phyloP scores from a whole-genome alignment of 495 filamentous ascomycete species.

The Endocarpon pusillum region DNA sequence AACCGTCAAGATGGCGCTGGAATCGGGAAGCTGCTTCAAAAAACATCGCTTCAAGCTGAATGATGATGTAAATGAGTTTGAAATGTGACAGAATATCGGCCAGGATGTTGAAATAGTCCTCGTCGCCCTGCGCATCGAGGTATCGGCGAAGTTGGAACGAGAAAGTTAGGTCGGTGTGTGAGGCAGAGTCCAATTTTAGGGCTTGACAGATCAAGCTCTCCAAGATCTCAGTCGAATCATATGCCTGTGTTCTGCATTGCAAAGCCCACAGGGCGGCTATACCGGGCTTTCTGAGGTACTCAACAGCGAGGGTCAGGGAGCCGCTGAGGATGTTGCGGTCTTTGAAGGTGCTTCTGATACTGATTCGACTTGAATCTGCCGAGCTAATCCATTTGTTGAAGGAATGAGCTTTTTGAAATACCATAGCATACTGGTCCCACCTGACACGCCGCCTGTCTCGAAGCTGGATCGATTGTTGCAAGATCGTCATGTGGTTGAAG shows the following conservation, averaged over 20 bases:
- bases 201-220: not conserved
- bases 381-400: too few species aligned
- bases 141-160: slow-evolving; percentile 1
- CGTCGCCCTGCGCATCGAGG: not conserved
- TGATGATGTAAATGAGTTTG: not conserved
- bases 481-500: too few species aligned
- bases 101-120: not conserved
- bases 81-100: not conserved
- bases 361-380: too few species aligned
- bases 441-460: too few species aligned
- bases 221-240: not conserved
- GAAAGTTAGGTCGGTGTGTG: slow-evolving; percentile 1
- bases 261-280: not conserved
- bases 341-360: not conserved
- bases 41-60: not conserved
- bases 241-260: not conserved
- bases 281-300: not conserved
- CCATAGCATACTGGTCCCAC: too few species aligned
- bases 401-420: too few species aligned
- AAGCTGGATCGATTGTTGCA: too few species aligned
- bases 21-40: too few species aligned
- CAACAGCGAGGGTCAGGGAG: not conserved
- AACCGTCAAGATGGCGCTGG: too few species aligned
- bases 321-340: not conserved
- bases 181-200: not conserved